Conservation (phyloP, 495 filamentous ascomycete species). For the Penicillium odoratum region DNA sequence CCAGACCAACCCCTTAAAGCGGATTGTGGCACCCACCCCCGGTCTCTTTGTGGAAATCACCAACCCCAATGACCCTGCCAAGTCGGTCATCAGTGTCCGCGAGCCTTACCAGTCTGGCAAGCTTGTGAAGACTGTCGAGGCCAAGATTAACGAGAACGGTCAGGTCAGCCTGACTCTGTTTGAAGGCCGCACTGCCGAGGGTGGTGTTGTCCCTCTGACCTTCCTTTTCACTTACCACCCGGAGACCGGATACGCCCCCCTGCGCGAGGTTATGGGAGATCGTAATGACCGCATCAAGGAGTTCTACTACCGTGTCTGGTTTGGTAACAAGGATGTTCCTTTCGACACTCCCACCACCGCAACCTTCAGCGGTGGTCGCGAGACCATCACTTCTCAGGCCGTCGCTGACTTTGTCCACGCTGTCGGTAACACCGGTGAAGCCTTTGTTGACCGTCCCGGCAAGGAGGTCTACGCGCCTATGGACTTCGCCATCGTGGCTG, state of each 20-base stretch:
- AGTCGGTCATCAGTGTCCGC: constrained; percentile 78
- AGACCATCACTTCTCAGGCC: constrained; percentile 81
- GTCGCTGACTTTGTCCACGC: constrained; percentile 99
- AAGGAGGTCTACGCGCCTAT: constrained; percentile 95
- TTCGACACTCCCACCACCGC: constrained; percentile 81
- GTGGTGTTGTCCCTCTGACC: constrained; percentile 73
- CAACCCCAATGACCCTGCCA: constrained; percentile 73
- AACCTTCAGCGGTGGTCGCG: constrained; percentile 83
- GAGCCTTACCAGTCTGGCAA: constrained; percentile 63
- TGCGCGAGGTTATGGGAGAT: constrained; percentile 89
- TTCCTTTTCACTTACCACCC: constrained; percentile 90
- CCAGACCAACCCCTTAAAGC: constrained; percentile 92
- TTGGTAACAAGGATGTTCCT: constrained; percentile 80
- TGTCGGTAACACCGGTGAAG: constrained; percentile 95
- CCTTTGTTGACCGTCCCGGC: constrained; percentile 95
- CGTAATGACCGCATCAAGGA: constrained; percentile 96
- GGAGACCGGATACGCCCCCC: constrained; percentile 90
- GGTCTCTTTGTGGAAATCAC: constrained; percentile 87
- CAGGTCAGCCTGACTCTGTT: constrained; percentile 84
- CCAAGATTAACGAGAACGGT: constrained; percentile 68
- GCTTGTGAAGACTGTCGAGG: constrained; percentile 81
- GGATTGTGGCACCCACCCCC: constrained; percentile 79
- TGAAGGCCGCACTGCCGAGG: constrained; percentile 83
- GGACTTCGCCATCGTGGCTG: constrained; percentile 98
- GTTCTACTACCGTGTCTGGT: constrained; percentile 96